phyloP scores from a whole-genome alignment of 176 grass and related monocot species.

The Poa annua region DNA sequence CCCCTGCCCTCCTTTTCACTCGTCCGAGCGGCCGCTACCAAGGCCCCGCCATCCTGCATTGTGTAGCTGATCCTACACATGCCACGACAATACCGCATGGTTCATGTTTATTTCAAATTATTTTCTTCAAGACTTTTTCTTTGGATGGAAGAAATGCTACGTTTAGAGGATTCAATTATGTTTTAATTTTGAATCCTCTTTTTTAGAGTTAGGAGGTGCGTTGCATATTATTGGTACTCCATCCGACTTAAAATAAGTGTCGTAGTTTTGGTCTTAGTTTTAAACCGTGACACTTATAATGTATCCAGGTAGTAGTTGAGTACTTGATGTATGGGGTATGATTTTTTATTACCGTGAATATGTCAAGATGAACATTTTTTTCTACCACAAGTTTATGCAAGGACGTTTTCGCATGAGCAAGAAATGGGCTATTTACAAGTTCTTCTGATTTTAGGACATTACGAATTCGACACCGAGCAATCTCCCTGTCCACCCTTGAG shows the following conservation, averaged over 20 bases:
- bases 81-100: not conserved
- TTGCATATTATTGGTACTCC: too few species aligned
- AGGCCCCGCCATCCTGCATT: constrained; percentile 24
- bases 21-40: constrained; percentile 17
- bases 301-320: not conserved
- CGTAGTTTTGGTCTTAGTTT: too few species aligned
- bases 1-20: constrained; percentile 58
- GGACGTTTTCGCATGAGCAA: not conserved
- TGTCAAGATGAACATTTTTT: constrained; percentile 33
- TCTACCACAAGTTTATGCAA: not conserved
- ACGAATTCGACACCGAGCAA: too few species aligned
- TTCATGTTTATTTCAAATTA: not conserved
- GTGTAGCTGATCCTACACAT: constrained; percentile 15
- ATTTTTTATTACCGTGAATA: constrained; percentile 44
- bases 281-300: constrained; percentile 4
- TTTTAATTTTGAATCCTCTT: not conserved
- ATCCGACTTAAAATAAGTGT: too few species aligned
- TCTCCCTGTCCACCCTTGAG: too few species aligned
- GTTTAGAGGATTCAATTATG: not conserved
- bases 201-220: not conserved
- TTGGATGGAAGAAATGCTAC: constrained; percentile 44
- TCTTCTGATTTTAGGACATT: not conserved
- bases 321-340: constrained; percentile 31
- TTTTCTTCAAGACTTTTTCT: constrained; percentile 49
- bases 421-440: not conserved